Evolutionary conservation across 352 stramenopile genomes (phyloP).

Genomic region (Peronospora destructor): DNA sequence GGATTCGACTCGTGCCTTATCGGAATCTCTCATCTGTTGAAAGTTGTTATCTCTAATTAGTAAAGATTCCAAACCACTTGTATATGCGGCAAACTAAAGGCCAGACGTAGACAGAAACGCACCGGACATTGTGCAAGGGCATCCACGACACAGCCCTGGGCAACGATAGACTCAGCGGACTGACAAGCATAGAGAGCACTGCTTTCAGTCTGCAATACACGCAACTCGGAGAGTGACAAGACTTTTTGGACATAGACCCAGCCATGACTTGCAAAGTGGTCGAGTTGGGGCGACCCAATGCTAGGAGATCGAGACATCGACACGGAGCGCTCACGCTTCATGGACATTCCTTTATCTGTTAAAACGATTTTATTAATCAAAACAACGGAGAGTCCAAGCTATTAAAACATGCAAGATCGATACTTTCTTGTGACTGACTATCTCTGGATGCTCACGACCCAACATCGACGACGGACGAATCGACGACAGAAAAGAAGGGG

Average conservation of each 20-base stretch:
- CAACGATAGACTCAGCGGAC: constrained; percentile 12
- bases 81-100: neutral
- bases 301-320: no score
- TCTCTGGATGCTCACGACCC: no score
- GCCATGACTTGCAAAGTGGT: constrained; percentile 16
- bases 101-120: neutral
- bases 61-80: neutral
- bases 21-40: constrained; percentile 36
- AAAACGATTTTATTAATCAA: no score
- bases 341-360: no score
- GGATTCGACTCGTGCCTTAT: constrained; percentile 20
- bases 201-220: constrained; percentile 35
- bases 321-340: no score
- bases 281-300: neutral
- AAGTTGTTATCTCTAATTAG: neutral
- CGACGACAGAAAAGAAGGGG: no score
- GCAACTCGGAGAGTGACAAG: constrained; percentile 34
- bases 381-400: no score
- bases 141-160: constrained; percentile 54
- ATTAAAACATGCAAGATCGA: no score
- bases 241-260: constrained; percentile 27
- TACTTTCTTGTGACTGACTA: no score
- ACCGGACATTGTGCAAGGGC: constrained; percentile 51
- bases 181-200: constrained; percentile 13
- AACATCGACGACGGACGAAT: no score